These are phyloP conservation scores for Collybia mongolica DNA, from an alignment of 768 basidiomycete species.

Conservation along the genomic window DNA sequence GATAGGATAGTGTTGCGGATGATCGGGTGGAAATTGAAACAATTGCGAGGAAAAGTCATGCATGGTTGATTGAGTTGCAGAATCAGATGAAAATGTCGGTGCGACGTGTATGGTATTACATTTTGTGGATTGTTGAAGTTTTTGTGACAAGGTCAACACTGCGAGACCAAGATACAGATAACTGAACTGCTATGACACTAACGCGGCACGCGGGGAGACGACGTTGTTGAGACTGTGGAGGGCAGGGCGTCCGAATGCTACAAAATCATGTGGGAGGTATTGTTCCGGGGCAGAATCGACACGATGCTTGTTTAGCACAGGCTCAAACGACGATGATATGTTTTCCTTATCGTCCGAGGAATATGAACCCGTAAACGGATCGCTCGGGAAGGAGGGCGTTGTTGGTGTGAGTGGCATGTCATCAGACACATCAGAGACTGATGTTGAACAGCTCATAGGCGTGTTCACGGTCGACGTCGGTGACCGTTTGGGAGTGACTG, in stretches of 20 bases:
- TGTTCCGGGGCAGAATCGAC: slow-evolving; percentile 71
- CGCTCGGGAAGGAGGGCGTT: slow-evolving; percentile 66
- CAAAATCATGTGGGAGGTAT: slow-evolving; percentile 79
- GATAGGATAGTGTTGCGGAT: slow-evolving; percentile 43
- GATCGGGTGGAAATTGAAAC: slow-evolving; percentile 38
- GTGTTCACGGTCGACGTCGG: slow-evolving; percentile 62
- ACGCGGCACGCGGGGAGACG: slow-evolving; percentile 55
- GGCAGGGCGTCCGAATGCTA: slow-evolving; percentile 73
- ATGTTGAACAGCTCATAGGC: slow-evolving; percentile 73
- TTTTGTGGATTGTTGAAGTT: slow-evolving; percentile 62
- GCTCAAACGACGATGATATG: slow-evolving; percentile 66
- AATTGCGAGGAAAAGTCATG: slow-evolving; percentile 71
- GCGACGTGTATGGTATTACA: slow-evolving; percentile 78
- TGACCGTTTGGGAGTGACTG: slow-evolving; percentile 65
- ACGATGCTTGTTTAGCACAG: slow-evolving; percentile 68
- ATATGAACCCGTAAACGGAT: slow-evolving; percentile 47
- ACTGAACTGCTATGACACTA: slow-evolving; percentile 55
- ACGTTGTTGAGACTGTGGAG: slow-evolving; percentile 72
- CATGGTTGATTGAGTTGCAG: slow-evolving; percentile 66
- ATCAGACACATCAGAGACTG: slow-evolving; percentile 73
- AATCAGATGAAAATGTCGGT: slow-evolving; percentile 60
- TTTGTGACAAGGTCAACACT: slow-evolving; percentile 50
- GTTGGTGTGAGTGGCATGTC: slow-evolving; percentile 84
- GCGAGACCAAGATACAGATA: slow-evolving; percentile 33
- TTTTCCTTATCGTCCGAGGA: slow-evolving; percentile 84